Base-by-base conservation (phyloP, 179 eudicot genomes). In the Vitellaria paradoxa region DNA sequence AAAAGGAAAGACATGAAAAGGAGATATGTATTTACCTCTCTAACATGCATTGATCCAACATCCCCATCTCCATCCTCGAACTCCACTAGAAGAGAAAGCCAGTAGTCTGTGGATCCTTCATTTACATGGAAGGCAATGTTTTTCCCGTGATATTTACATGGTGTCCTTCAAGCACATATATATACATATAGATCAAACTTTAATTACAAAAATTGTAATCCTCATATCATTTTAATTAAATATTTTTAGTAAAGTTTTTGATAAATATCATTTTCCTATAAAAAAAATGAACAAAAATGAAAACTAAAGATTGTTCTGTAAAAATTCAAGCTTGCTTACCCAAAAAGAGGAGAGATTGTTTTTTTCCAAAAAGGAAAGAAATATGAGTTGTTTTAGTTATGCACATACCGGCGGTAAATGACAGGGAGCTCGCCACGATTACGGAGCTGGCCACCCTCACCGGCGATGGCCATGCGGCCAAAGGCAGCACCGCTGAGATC, bases 401-500 rank as follows among this genome's bases (percentile, higher is more conserved):
- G 1, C 7, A 72, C 46, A 1, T 77, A 96, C 99, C 97, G 86
- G 69, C 92, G 87, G 80, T 85, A 96, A 23, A 84, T 79, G 77
- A 96, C 82, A 21, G 89, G 72, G 68, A 96, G 74, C 47, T 78
- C 83, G 21, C 99, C 99, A 3, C 90, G 90, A 81, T 96, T 78
- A 40, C 99, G 84, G 66, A 96, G 86, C 79, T 80, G 85, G 67
- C 83, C 80, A 20, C 85, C 82, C 20, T 82, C 81, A 6, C 98
- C 98, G 40, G 88, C 18, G 7, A 89, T 63, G 0, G 98, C 98
- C 96, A 96, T 84, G 21, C 90, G 91, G n/a, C 94, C 91, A 52
- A 96, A 96, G 30, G 97, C 99, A 10, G 97, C 93, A 2, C 99
- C 99, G 52, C 99, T 89, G n/a, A 96, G 96, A 78, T 96, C 99